Percentiles rank a stretch among this genome's conserved stretches.
Conservation (phyloP, 2,329 filamentous ascomycete species). For the Colletotrichum sublineola region DNA sequence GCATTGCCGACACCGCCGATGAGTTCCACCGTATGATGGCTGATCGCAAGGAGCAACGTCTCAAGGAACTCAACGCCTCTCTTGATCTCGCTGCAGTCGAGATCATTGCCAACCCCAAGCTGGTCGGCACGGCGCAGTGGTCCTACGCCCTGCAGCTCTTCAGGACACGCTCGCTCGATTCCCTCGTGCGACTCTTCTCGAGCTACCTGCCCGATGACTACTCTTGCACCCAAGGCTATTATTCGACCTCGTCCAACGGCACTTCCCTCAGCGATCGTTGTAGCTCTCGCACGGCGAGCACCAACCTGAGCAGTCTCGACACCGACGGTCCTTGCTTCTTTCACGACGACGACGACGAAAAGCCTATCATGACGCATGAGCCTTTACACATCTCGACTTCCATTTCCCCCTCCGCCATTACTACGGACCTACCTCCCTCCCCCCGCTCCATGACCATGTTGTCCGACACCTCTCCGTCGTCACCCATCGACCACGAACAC, state of each 20-base stretch:
- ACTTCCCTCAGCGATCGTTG: slow-evolving; percentile 57
- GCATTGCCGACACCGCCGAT: slow-evolving; percentile 61
- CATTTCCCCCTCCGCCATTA: slow-evolving; percentile 44
- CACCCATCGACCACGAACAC: slow-evolving; percentile 52
- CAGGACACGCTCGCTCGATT: slow-evolving; percentile 70
- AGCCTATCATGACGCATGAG: slow-evolving; percentile 60
- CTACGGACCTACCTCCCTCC: slow-evolving; percentile 57
- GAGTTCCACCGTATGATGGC: slow-evolving; percentile 69
- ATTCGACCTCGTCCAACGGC: slow-evolving; percentile 50
- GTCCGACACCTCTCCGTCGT: slow-evolving; percentile 58
- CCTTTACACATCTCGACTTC: slow-evolving; percentile 53
- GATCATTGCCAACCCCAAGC: slow-evolving; percentile 70
- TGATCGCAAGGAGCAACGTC: slow-evolving; percentile 65
- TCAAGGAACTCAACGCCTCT: slow-evolving; percentile 67
- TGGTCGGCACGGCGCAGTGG: slow-evolving; percentile 72
- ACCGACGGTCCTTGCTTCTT: slow-evolving; percentile 55
- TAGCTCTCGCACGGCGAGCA: slow-evolving; percentile 54
- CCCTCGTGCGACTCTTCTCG: slow-evolving; percentile 70
- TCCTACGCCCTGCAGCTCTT: slow-evolving; percentile 70
- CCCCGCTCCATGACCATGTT: slow-evolving; percentile 65
- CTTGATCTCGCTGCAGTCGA: slow-evolving; percentile 71
- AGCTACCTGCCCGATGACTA: slow-evolving; percentile 69
- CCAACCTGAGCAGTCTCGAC: slow-evolving; percentile 56
- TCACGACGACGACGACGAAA: slow-evolving; percentile 55
- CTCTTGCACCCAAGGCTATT: slow-evolving; percentile 55